Evolutionary conservation across 2,329 filamentous ascomycete genomes (phyloP).

Genomic region (Alternaria dauci): DNA sequence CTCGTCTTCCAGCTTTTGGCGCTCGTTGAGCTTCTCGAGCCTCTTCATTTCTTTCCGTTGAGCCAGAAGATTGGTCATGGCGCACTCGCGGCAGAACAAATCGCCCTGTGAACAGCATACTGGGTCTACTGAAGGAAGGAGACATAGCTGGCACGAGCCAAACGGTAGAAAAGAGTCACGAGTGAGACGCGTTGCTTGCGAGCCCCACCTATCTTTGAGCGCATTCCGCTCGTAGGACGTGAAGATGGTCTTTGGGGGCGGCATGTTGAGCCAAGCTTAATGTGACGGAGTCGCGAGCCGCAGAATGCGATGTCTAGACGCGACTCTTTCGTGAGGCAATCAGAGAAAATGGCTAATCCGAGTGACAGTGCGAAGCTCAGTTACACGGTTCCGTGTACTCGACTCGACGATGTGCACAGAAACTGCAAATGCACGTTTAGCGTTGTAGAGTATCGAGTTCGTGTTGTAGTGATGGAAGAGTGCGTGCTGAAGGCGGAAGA

Average conservation of each 20-base stretch:
- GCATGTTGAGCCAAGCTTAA: conserved; percentile 23
- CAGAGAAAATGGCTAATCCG: neutral
- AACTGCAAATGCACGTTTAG: neutral
- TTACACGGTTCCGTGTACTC: neutral
- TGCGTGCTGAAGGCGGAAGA: conserved; percentile 4
- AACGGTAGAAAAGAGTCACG: conserved; percentile 94
- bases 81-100: conserved; percentile 95
- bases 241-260: conserved; percentile 69
- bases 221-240: conserved; percentile 88
- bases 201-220: conserved; percentile 82
- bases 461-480: conserved; percentile 1
- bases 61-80: conserved; percentile 85
- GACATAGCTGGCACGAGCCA: conserved; percentile 85
- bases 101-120: conserved; percentile 82
- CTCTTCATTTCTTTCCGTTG: conserved; percentile 93
- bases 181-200: conserved; percentile 80
- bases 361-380: neutral
- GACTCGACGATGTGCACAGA: neutral
- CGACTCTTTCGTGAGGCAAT: conserved; percentile 5
- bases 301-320: neutral
- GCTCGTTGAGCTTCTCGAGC: conserved; percentile 71
- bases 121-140: conserved; percentile 80
- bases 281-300: neutral
- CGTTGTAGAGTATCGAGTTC: neutral
- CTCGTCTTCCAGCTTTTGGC: conserved; percentile 67